phyloP scores from a whole-genome alignment of 345 rosid genomes.

The Hibiscus tridactylites region DNA sequence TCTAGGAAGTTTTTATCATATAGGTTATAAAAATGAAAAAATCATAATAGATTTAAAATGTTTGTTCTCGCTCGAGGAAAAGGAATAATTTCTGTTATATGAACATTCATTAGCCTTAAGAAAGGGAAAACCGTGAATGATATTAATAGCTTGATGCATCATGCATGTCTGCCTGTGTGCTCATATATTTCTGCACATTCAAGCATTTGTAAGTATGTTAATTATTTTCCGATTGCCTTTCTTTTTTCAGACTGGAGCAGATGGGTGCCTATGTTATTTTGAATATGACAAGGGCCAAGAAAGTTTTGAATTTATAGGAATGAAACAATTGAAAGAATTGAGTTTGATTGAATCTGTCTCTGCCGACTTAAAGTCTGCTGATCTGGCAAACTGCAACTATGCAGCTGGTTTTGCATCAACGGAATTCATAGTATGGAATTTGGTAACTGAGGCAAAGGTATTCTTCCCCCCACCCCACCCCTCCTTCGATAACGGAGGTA shows the following conservation, averaged over 20 bases:
- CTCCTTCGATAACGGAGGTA: neutral
- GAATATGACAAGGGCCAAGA: conserved; percentile 53
- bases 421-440: conserved; percentile 79
- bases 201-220: conserved; percentile 7
- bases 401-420: conserved; percentile 90
- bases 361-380: conserved; percentile 20
- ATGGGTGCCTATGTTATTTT: conserved; percentile 91
- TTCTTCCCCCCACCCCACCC: conserved; percentile 1
- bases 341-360: conserved; percentile 65
- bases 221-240: conserved; percentile 12
- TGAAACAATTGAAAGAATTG: conserved; percentile 88
- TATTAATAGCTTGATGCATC: neutral
- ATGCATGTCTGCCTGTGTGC: neutral
- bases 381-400: conserved; percentile 43
- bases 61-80: conserved; percentile 1
- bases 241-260: conserved; percentile 78
- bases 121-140: neutral
- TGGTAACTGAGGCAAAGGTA: conserved; percentile 73
- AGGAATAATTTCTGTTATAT: neutral
- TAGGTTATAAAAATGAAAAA: neutral
- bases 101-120: neutral
- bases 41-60: neutral
- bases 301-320: conserved; percentile 69
- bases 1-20: neutral
- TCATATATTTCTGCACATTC: neutral